These are phyloP conservation scores for Fusarium buharicum DNA, from an alignment of 2,329 filamentous ascomycete genomes.

Conservation along the genomic window DNA sequence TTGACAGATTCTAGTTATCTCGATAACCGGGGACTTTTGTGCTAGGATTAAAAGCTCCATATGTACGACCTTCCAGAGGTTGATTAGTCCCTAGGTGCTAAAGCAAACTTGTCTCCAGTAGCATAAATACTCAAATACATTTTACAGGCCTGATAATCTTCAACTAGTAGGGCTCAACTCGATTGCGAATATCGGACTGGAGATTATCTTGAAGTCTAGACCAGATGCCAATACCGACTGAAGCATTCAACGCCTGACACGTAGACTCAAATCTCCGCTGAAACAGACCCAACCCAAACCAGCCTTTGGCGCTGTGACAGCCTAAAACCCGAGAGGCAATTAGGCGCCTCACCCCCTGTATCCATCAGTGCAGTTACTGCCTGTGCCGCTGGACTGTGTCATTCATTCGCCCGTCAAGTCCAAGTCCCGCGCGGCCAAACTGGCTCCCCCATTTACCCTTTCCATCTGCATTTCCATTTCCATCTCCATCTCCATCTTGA, in stretches of 20 bases:
- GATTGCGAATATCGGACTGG: too few species aligned
- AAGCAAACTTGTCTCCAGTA: too few species aligned
- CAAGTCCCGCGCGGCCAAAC: conserved; percentile 12
- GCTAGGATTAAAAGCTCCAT: background rate
- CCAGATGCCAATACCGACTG: background rate
- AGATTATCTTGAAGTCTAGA: too few species aligned
- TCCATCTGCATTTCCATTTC: conserved; percentile 18
- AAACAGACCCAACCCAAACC: conserved; percentile 1
- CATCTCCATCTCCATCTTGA: conserved; percentile 31
- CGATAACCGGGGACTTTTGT: background rate
- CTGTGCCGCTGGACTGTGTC: background rate
- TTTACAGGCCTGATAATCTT: too few species aligned
- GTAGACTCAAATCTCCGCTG: conserved; percentile 18
- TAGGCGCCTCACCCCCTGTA: conserved; percentile 26
- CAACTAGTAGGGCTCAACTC: too few species aligned
- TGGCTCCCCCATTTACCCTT: conserved; percentile 21
- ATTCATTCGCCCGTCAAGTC: conserved; percentile 13
- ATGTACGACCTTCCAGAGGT: too few species aligned
- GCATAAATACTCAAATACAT: too few species aligned
- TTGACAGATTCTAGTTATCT: background rate
- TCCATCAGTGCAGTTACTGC: background rate
- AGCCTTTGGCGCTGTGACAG: conserved; percentile 13
- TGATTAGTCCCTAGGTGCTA: too few species aligned
- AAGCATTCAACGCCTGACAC: conserved; percentile 16
- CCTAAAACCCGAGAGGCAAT: conserved; percentile 22